Conservation (phyloP, 805 yeast genomes). For the Yamadazyma endophytica region DNA sequence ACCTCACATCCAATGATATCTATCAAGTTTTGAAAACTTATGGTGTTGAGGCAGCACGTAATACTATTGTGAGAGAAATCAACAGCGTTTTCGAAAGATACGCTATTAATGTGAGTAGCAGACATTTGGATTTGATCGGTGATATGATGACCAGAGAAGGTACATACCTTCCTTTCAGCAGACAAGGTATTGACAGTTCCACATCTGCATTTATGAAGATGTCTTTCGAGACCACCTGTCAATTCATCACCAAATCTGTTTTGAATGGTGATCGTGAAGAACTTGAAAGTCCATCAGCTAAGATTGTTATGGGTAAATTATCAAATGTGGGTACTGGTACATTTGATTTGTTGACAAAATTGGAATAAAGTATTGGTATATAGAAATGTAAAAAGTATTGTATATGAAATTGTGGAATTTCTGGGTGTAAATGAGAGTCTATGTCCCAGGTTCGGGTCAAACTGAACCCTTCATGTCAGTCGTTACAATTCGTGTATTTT, state of each 20-base stretch:
- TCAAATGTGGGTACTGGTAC: constrained; percentile 94
- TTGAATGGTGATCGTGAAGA: constrained; percentile 86
- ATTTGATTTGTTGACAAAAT: constrained; percentile 67
- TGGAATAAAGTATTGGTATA: constrained; percentile 4
- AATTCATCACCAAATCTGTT: constrained; percentile 94
- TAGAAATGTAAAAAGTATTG: background rate
- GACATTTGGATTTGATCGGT: constrained; percentile 95
- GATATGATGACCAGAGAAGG: constrained; percentile 99
- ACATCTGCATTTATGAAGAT: constrained; percentile 97
- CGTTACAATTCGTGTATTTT: too few relatives aligned
- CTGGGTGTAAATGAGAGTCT: too few relatives aligned
- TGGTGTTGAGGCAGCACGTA: constrained; percentile 99
- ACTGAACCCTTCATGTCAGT: too few relatives aligned
- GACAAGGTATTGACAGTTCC: constrained; percentile 96
- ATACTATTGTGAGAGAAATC: constrained; percentile 93
- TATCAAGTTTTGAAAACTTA: constrained; percentile 85
- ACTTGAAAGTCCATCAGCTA: constrained; percentile 87
- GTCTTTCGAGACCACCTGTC: constrained; percentile 98
- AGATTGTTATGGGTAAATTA: constrained; percentile 88
- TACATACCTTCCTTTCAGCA: constrained; percentile 89
- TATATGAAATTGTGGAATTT: constrained; percentile 2
- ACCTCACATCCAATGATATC: constrained; percentile 87
- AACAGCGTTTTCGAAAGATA: constrained; percentile 93
- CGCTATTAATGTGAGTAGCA: constrained; percentile 86
- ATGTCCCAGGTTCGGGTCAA: too few relatives aligned